Evolutionary conservation across 306 rosid genomes (phyloP), one percentile per base, ranked within the genome.

Genomic region (Castanea mollissima): DNA sequence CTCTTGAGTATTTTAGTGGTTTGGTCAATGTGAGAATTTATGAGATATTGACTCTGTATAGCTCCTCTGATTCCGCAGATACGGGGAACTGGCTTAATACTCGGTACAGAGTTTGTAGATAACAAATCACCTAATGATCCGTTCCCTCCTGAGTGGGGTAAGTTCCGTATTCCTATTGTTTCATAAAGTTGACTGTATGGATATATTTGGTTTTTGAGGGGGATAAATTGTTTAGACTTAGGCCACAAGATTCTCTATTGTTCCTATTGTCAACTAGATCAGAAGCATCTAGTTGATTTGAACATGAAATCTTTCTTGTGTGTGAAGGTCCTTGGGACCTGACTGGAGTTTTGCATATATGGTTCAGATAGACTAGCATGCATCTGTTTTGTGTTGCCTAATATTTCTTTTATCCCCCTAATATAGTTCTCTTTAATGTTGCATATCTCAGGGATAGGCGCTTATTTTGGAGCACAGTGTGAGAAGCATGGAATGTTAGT

Each of bases 121-220:
- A 95, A 95, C 55, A 95, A 91, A 79, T 95, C 99, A 55, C 99
- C 99, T 4, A 89, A 90, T 77, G 90, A 87, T 86, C 89, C 82
- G 16, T 95, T 95, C 79, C 99, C 99, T 84, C 76, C 97, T 68
- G 96, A 88, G 88, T 95, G 99, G 98, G 96, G 99, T 76, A 89
- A 87, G 94, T 86, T 76, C 74, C 69, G 46, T 73, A 55, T 71
- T 77, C 55, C 62, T 35, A 67, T 78, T 79, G 10, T 58, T 19
- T 55, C 12, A 25, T 31, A 27, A 70, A 52, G 29, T 31, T 51
- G 25, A 21, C 41, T 49, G 19, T 34, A 74, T 59, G 27, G 41
- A 49, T 5, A 1, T 41, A 2, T n/a, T 82, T 64, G 34, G 13
- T 74, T 67, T 55, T 1, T 16, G 16, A 32, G 27, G 58, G 27